Conservation (phyloP, 129 eudicot species). For the Tagetes erecta region DNA sequence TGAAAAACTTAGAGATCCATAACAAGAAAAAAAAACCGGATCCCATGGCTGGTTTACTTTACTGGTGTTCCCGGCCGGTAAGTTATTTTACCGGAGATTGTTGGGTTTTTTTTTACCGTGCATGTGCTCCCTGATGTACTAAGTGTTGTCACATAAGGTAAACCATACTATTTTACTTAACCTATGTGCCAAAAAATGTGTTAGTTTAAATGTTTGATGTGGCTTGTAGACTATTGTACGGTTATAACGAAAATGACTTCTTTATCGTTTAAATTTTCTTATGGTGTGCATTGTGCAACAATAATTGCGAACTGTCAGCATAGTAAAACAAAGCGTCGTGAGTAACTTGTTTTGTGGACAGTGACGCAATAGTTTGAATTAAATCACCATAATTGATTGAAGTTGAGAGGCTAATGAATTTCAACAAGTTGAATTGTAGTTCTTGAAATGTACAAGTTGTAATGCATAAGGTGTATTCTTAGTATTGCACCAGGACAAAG, state of each 20-base stretch:
- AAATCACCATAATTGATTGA: constrained; percentile 14
- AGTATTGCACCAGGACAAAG: constrained; percentile 25
- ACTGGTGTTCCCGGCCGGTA: too few species aligned
- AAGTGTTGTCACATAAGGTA: not conserved
- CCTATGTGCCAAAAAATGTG: not conserved
- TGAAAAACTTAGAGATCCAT: too few species aligned
- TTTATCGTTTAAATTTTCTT: constrained; percentile 1
- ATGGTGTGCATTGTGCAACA: not conserved
- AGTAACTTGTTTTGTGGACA: constrained; percentile 9
- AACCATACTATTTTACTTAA: not conserved
- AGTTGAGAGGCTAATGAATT: constrained; percentile 4
- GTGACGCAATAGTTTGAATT: constrained; percentile 4
- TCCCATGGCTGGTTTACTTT: too few species aligned
- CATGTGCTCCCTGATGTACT: not conserved
- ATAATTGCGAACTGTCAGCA: not conserved
- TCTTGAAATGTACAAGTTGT: not conserved
- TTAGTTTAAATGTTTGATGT: not conserved
- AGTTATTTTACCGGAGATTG: too few species aligned
- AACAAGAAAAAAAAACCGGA: too few species aligned
- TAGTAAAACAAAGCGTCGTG: not conserved
- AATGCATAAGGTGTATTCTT: constrained; percentile 1
- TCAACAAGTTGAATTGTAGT: not conserved
- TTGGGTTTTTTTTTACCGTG: too few species aligned
- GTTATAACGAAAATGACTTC: not conserved
- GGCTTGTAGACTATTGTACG: not conserved